Conservation (phyloP, 345 rosid species). For the Corchorus capsularis region DNA sequence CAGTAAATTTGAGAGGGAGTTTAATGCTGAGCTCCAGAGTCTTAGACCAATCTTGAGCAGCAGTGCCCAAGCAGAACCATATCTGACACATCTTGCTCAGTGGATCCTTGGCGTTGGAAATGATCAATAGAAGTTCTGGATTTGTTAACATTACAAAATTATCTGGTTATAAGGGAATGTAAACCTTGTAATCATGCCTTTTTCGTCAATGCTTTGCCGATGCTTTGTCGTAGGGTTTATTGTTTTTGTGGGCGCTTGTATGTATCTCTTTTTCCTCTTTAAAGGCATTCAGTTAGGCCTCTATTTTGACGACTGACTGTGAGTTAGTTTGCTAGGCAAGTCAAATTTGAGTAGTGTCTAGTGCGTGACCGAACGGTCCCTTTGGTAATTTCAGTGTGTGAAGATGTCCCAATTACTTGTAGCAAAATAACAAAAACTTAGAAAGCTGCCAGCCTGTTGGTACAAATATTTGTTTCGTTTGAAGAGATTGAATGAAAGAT, state of each 20-base stretch:
- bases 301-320: no score
- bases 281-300: no score
- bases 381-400: no score
- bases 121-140: slow-evolving; percentile 36
- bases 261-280: neutral
- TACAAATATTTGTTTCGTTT: no score
- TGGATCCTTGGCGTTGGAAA: slow-evolving; percentile 80
- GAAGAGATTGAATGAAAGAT: no score
- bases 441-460: no score
- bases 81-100: slow-evolving; percentile 95
- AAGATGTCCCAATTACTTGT: no score
- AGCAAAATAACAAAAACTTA: no score
- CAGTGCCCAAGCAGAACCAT: slow-evolving; percentile 88
- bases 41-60: slow-evolving; percentile 79
- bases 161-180: neutral
- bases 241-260: neutral
- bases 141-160: neutral
- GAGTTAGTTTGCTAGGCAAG: no score
- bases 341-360: no score
- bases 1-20: slow-evolving; percentile 88
- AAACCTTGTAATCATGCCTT: neutral
- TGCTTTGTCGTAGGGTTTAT: neutral
- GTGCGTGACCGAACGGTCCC: no score
- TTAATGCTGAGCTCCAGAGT: slow-evolving; percentile 81
- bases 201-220: neutral